Evolutionary conservation across 768 basidiomycete genomes (phyloP).

Genomic region (Mycena maculata): DNA sequence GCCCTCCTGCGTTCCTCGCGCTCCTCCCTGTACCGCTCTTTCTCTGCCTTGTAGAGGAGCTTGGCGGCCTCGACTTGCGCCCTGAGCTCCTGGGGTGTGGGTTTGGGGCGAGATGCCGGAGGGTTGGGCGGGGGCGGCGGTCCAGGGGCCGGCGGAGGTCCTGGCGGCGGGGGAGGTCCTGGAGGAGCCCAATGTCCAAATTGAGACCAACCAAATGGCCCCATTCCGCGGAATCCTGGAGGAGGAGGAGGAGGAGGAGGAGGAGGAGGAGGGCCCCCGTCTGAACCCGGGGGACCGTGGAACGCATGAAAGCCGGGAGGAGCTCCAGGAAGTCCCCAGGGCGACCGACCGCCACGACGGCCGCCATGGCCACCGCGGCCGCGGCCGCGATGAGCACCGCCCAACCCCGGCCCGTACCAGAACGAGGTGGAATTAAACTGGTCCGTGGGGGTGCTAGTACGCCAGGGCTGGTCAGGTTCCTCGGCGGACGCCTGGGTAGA

Average conservation of each 20-base stretch:
- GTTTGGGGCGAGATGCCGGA: conserved; percentile 36
- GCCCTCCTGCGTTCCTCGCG: conserved; percentile 61
- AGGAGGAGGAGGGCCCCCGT: conserved; percentile 3
- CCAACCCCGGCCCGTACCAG: conserved; percentile 32
- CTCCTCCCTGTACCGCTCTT: conserved; percentile 74
- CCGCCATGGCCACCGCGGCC: too few relatives aligned
- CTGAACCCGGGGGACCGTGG: conserved; percentile 22
- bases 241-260: conserved; percentile 28
- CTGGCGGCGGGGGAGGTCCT: conserved; percentile 33
- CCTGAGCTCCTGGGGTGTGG: conserved; percentile 51
- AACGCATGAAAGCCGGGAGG: conserved; percentile 1
- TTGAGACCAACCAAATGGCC: not conserved
- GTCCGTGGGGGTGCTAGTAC: conserved; percentile 31
- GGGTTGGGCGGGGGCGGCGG: conserved; percentile 34
- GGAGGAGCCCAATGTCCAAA: conserved; percentile 26
- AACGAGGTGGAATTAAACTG: conserved; percentile 33
- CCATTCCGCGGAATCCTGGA: conserved; percentile 5
- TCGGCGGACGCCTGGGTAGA: conserved; percentile 5
- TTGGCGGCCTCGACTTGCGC: conserved; percentile 75
- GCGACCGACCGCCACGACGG: conserved; percentile 29
- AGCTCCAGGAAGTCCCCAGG: not conserved
- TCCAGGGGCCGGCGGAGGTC: conserved; percentile 29
- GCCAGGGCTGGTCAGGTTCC: conserved; percentile 13
- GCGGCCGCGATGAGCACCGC: too few relatives aligned
- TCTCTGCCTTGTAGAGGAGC: conserved; percentile 72